Conservation (phyloP, 495 filamentous ascomycete species). For the Daldinia loculata region DNA sequence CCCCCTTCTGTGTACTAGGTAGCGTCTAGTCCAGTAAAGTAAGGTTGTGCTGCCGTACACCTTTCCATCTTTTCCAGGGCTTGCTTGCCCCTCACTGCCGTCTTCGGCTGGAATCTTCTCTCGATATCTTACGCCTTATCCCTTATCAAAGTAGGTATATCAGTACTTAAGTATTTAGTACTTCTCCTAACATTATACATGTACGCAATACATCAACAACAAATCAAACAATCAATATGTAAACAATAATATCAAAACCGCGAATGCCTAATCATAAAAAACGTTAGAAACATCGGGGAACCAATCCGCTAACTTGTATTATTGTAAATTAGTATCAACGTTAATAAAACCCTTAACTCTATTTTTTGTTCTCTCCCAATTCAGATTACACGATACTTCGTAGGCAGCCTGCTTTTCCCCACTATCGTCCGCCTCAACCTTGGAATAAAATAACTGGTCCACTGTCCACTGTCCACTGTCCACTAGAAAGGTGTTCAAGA, state of each 20-base stretch:
- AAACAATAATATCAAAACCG: background rate
- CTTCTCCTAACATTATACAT: background rate
- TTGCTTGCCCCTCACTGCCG: conserved; percentile 41
- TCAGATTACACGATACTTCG: conserved; percentile 18
- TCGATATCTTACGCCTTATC: conserved; percentile 29
- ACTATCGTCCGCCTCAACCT: conserved; percentile 42
- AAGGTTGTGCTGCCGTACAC: conserved; percentile 6
- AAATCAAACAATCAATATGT: background rate
- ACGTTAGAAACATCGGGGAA: background rate
- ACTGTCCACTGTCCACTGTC: background rate
- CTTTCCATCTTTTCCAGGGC: conserved; percentile 28
- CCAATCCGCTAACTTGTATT: background rate
- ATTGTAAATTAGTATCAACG: background rate
- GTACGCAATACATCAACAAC: background rate
- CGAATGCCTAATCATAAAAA: background rate
- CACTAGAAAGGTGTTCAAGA: background rate
- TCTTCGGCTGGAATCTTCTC: conserved; percentile 47
- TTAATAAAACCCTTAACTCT: background rate
- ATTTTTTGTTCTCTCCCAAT: background rate
- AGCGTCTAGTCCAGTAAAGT: conserved; percentile 10
- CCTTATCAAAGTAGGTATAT: no score
- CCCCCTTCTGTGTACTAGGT: no score
- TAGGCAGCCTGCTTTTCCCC: conserved; percentile 28
- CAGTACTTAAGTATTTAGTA: background rate
- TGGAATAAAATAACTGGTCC: conserved; percentile 1